Evolutionary conservation across 2,329 filamentous ascomycete species (phyloP), one percentile per base, ranked within the genome.

Genomic region (Pseudogymnoascus sp.): DNA sequence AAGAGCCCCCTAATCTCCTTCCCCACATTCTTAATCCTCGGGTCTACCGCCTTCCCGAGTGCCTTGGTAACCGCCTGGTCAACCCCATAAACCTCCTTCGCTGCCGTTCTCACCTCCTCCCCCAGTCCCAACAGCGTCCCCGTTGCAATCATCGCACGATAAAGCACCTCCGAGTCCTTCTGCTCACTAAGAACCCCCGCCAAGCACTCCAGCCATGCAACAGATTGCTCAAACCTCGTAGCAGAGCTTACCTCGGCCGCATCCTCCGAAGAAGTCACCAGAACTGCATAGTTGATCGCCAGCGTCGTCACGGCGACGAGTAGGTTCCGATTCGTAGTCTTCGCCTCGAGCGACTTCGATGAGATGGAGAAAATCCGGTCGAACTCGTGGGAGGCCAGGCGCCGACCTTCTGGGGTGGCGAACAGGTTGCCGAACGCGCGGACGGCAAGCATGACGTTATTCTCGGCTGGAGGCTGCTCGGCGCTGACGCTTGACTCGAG

Each of bases 341-440:
- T 82, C 0, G 83, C 82, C 61, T 87, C 82, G 7, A 96, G 77
- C 29, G 88, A 82, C 2, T 78, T 75, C 4, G 90, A 78, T 4
- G 89, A 83, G 6, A 72, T 33, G n/a, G 10, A 38, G 37, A 73
- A 69, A 23, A 74, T 71, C 40, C 82, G 79, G 42, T 87, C 83
- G 19, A 87, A 84, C 46, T 80, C 78, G 19, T 77, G 77, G 11
- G 84, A 81, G 5, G 86, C 84, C 3, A 91, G 76, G 53, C 79
- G 77, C 21, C 90, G 85, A 15, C 95, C 95, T 63, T 88, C 81
- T 0, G 84, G 78, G 0, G 90, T 90, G 65, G 85, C 83, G 72
- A 97, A 96, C 7, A 97, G 79, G 69, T 99, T 99, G 31, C 86
- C 88, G 59, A 97, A 81, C 13, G 88, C 84, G 3, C 95, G 89